Evolutionary conservation across 2,329 filamentous ascomycete genomes (phyloP).

Genomic region (Fusarium stilboides): DNA sequence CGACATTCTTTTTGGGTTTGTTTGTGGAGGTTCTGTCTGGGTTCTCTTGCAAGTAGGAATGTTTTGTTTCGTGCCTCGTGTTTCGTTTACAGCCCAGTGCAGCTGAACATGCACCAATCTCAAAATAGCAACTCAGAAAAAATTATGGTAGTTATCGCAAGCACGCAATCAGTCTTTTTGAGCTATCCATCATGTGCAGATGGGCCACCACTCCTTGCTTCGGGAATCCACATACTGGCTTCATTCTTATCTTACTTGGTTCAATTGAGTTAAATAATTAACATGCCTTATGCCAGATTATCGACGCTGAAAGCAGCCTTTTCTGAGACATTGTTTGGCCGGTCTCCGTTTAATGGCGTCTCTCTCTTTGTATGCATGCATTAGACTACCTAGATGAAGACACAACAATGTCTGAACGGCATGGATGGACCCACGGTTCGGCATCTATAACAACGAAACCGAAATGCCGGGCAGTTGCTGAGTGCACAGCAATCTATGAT

Average conservation of each 20-base stretch:
- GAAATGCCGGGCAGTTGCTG: not conserved
- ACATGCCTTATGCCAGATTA: not conserved
- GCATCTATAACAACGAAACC: not conserved
- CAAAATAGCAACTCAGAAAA: no score
- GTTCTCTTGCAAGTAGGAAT: no score
- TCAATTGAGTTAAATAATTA: not conserved
- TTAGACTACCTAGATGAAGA: not conserved
- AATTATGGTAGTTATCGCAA: no score
- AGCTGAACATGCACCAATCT: no score
- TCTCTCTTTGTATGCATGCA: not conserved
- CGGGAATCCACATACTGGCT: not conserved
- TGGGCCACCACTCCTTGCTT: no score
- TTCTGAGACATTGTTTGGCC: not conserved
- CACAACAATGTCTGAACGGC: not conserved
- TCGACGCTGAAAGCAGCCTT: not conserved
- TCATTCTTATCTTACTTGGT: not conserved
- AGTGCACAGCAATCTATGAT: not conserved
- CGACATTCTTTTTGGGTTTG: not conserved
- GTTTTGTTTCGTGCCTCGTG: no score
- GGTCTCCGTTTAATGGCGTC: not conserved
- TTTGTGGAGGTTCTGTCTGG: not conserved
- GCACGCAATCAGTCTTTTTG: no score
- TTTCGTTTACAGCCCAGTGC: no score
- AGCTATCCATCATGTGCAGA: no score
- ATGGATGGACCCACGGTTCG: constrained; percentile 1